Evolutionary conservation across 2,329 filamentous ascomycete species (phyloP).

Genomic region (Eurotiales sp.): DNA sequence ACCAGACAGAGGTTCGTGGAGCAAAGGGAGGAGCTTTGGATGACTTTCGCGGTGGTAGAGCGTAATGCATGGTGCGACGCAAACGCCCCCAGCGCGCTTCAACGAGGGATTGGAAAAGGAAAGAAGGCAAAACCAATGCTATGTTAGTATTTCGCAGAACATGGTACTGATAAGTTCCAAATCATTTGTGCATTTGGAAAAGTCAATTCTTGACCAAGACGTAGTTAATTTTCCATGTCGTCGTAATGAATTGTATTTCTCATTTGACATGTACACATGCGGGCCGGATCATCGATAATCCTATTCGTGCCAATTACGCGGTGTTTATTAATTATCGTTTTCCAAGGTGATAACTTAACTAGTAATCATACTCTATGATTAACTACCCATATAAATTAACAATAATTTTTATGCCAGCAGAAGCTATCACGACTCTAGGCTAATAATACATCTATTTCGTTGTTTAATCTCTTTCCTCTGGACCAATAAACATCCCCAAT

Average conservation of each 20-base stretch:
- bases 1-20: slow-evolving; percentile 44
- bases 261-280: background rate
- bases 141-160: slow-evolving; percentile 1
- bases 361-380: too few species aligned
- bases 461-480: background rate
- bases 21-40: slow-evolving; percentile 69
- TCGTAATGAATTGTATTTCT: background rate
- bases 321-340: too few species aligned
- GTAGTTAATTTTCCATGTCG: slow-evolving; percentile 1
- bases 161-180: slow-evolving; percentile 3
- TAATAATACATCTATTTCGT: background rate
- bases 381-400: too few species aligned
- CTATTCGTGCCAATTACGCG: background rate
- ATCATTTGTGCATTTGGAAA: slow-evolving; percentile 7
- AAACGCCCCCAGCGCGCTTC: background rate
- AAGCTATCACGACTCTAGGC: background rate
- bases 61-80: slow-evolving; percentile 69
- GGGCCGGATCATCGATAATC: slow-evolving; percentile 15
- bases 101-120: background rate
- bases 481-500: too few species aligned
- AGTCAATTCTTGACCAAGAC: background rate
- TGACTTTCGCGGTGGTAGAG: slow-evolving; percentile 79
- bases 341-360: too few species aligned
- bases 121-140: background rate
- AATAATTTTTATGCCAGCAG: background rate